Base-by-base conservation (phyloP, 163 green algal species). In the Coccomyxa subellipsoidea region DNA sequence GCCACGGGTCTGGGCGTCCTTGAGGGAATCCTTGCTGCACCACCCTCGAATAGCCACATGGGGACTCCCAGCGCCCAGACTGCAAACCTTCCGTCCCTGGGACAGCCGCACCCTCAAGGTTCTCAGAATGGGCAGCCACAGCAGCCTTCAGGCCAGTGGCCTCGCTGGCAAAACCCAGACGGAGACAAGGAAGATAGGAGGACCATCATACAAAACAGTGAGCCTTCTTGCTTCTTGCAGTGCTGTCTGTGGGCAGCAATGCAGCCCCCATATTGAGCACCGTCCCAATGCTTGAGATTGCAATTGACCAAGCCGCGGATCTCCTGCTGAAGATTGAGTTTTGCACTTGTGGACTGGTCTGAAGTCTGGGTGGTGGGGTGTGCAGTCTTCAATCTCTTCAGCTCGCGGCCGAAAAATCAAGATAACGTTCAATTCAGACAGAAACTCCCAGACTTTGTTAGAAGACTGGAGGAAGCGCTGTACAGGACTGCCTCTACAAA, bases 371-470 rank as follows among this genome's bases (percentile, higher is more conserved):
- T 59, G 47, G 31, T 8, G 31, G 66, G 66, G 66, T 27, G n/a
- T 73, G 66, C 66, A 73, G 66, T 73, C 66, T 73, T 73, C 66
- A 73, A 73, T 23, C 66, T 73, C 66, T 73, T 73, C 66, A 34
- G 29, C 66, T 36, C 29, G 1, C 27, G 66, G 21, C 66, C 66
- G n/a, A 31, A 69, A 29, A 59, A 80, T n/a, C 27, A 69, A 27
- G 39, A 38, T 34, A 80, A 80, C 29, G 54, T 47, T 21, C 87
- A 92, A 69, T 93, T 87, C 85, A 38, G 87, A 40, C 79, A 92
- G 53, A 97, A 96, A 87, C 87, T 98, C n/a, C 93, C 94, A 29
- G 92, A 97, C 73, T 98, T 98, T 83, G 91, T 98, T 2, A 88
- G 88, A 71, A 85, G 93, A 53, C 87, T 98, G 36, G 95, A 98